Evolutionary conservation across 2,329 filamentous ascomycete genomes (phyloP).

Genomic region (Alternaria sp.): DNA sequence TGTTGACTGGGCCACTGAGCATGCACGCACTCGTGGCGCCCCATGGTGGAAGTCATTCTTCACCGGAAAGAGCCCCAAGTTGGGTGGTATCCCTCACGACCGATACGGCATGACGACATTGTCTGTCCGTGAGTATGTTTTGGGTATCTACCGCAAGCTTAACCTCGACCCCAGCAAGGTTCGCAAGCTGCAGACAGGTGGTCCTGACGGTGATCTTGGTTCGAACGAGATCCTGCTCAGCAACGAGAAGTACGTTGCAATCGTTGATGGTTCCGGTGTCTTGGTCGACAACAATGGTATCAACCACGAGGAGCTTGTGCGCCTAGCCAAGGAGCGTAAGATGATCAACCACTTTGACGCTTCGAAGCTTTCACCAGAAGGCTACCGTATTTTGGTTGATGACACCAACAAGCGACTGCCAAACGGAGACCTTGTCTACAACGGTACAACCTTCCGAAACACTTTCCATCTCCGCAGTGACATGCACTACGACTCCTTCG

Average conservation of each 20-base stretch:
- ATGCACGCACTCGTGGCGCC: constrained; percentile 84
- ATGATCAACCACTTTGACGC: constrained; percentile 92
- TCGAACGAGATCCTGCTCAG: constrained; percentile 97
- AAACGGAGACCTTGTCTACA: constrained; percentile 83
- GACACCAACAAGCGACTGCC: constrained; percentile 90
- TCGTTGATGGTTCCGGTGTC: constrained; percentile 96
- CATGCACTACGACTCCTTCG: constrained; percentile 82
- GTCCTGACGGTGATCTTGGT: constrained; percentile 93
- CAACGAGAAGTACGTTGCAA: constrained; percentile 92
- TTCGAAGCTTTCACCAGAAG: constrained; percentile 83
- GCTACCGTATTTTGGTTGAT: constrained; percentile 91
- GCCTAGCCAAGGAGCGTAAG: constrained; percentile 82
- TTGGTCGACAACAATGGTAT: constrained; percentile 92
- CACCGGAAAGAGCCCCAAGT: constrained; percentile 94
- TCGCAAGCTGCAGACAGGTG: constrained; percentile 95
- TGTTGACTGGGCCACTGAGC: constrained; percentile 98
- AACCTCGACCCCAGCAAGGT: constrained; percentile 85
- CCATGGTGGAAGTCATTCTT: constrained; percentile 99
- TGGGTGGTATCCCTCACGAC: constrained; percentile 97
- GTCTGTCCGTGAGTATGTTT: constrained; percentile 93
- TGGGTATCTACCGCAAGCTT: constrained; percentile 96
- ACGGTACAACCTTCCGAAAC: constrained; percentile 96
- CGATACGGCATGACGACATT: constrained; percentile 97
- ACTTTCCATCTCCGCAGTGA: constrained; percentile 89
- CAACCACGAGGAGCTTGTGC: constrained; percentile 80